Conservation (phyloP, 2,329 filamentous ascomycete genomes). For the Didymella keratinophila region DNA sequence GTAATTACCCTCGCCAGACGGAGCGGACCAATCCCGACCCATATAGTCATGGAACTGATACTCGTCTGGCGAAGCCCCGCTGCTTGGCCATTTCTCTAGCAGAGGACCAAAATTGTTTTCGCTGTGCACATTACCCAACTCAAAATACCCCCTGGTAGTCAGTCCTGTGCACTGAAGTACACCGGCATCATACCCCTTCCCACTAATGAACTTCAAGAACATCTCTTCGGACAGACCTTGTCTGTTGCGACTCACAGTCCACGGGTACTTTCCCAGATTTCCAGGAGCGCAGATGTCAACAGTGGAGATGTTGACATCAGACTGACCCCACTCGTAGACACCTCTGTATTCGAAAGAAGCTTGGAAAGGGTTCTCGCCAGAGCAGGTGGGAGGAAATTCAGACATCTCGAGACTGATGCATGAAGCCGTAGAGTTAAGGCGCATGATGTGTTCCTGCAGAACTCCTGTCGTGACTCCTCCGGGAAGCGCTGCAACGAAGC, state of each 20-base stretch:
- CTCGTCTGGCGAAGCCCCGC: neutral
- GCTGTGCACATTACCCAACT: slow-evolving; percentile 22
- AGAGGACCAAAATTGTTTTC: slow-evolving; percentile 11
- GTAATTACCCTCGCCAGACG: neutral
- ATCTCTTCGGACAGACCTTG: slow-evolving; percentile 22
- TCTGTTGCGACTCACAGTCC: slow-evolving; percentile 20
- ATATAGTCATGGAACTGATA: slow-evolving; percentile 6
- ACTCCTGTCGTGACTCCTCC: slow-evolving; percentile 14
- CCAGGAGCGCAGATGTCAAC: slow-evolving; percentile 22
- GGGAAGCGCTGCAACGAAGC: neutral
- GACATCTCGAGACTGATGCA: slow-evolving; percentile 4
- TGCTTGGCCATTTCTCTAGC: slow-evolving; percentile 19
- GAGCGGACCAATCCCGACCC: neutral
- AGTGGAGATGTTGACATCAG: neutral
- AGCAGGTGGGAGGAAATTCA: slow-evolving; percentile 8
- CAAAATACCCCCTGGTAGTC: slow-evolving; percentile 30
- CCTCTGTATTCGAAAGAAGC: neutral
- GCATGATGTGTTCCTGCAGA: slow-evolving; percentile 21
- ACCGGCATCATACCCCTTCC: neutral
- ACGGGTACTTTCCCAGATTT: slow-evolving; percentile 10
- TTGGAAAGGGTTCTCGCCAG: slow-evolving; percentile 9
- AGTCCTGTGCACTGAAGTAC: slow-evolving; percentile 20
- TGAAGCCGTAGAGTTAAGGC: slow-evolving; percentile 16
- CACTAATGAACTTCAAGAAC: slow-evolving; percentile 9
- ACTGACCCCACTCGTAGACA: neutral